Percentiles rank a stretch among this genome's conserved stretches.
phyloP scores from a whole-genome alignment of 2,329 filamentous ascomycete genomes.

The Aspergillus jensenii region DNA sequence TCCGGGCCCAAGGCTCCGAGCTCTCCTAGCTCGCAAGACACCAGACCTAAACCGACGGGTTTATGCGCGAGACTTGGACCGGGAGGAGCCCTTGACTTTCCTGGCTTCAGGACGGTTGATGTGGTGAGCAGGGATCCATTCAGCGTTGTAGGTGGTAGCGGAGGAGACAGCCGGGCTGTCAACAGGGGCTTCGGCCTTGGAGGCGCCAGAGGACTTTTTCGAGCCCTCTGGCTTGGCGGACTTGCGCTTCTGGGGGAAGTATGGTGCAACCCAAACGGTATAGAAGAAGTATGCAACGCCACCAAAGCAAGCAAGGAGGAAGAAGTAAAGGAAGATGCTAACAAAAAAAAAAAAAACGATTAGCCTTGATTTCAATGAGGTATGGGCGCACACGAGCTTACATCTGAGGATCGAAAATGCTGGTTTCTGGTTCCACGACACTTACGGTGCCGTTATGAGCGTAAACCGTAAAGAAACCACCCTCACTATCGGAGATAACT shows the following conservation, averaged over 20 bases:
- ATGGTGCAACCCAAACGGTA: constrained; percentile 93
- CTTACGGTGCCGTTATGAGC: constrained; percentile 80
- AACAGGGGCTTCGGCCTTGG: constrained; percentile 64
- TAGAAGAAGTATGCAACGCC: constrained; percentile 94
- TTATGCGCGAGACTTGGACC: constrained; percentile 38
- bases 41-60: constrained; percentile 1
- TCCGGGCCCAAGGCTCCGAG: neutral
- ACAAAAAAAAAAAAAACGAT: neutral
- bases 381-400: constrained; percentile 43
- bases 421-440: constrained; percentile 86
- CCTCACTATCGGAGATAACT: constrained; percentile 67
- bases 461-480: constrained; percentile 71
- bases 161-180: constrained; percentile 69
- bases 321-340: constrained; percentile 96
- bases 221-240: constrained; percentile 65
- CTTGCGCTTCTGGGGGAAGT: constrained; percentile 81
- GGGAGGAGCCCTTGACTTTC: constrained; percentile 55
- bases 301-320: constrained; percentile 75
- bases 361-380: constrained; percentile 6
- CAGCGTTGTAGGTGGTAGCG: constrained; percentile 79
- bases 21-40: constrained; percentile 1
- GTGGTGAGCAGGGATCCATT: constrained; percentile 89
- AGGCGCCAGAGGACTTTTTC: constrained; percentile 60
- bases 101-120: constrained; percentile 77
- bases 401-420: constrained; percentile 95